These are phyloP conservation scores for Meredithiella fracta DNA, from an alignment of 2,329 filamentous ascomycete species.

Conservation along the genomic window DNA sequence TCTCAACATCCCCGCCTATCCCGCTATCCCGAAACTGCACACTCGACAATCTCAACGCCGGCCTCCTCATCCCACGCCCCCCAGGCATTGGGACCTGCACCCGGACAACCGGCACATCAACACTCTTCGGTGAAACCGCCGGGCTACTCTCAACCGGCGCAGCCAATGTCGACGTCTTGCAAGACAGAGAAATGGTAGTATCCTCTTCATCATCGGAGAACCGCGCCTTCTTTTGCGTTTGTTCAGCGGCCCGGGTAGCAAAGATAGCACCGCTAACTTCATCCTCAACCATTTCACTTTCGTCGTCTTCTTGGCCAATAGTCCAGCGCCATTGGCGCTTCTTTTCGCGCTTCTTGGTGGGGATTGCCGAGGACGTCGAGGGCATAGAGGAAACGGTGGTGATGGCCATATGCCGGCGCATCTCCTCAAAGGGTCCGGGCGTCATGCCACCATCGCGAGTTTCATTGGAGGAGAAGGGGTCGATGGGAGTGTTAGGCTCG, in stretches of 20 bases:
- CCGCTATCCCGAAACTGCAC: neutral
- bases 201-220: constrained; percentile 2
- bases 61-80: neutral
- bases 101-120: constrained; percentile 1
- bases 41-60: neutral
- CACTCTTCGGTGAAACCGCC: neutral
- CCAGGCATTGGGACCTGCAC: constrained; percentile 4
- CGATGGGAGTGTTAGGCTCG: constrained; percentile 28
- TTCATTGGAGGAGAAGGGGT: constrained; percentile 36
- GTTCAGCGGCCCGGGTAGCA: constrained; percentile 23
- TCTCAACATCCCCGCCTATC: too few relatives aligned
- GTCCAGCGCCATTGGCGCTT: constrained; percentile 51
- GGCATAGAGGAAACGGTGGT: constrained; percentile 30
- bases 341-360: constrained; percentile 36
- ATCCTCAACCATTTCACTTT: constrained; percentile 19
- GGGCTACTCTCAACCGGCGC: neutral
- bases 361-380: constrained; percentile 21
- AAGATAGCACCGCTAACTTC: constrained; percentile 28
- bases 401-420: constrained; percentile 39
- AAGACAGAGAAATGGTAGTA: neutral
- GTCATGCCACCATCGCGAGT: constrained; percentile 45
- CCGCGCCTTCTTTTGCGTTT: constrained; percentile 12
- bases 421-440: constrained; percentile 46
- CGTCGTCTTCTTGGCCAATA: constrained; percentile 34
- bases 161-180: neutral